Evolutionary conservation across 495 filamentous ascomycete genomes (phyloP), one percentile per base, ranked within the genome.

Genomic region (Penicillium macrosclerotiorum): DNA sequence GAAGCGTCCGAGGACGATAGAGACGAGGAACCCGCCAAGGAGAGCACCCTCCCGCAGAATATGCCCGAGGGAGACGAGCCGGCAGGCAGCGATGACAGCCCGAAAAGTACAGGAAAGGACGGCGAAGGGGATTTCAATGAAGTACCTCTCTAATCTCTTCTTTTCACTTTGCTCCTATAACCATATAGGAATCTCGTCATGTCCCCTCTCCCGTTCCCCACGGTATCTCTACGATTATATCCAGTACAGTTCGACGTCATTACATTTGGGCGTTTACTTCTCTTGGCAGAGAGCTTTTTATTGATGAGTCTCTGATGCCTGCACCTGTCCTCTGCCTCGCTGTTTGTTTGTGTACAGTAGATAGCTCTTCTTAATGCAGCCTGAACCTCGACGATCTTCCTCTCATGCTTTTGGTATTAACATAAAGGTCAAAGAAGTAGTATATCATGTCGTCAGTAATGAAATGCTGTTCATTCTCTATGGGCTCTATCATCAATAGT

Each of bases 101-200:
- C 27, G 5, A 67, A 69, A 49, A 42, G 49, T 22, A 69, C 69
- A 37, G 52, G 45, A 13, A 69, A 66, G 37, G 66, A 69, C 46
- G 59, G 54, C 18, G 63, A 72, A 35, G 50, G 63, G 6, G 69
- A 72, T 39, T 69, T 72, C 40, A 70, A 70, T 14, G 69, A 72
- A 55, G 64, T 72, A 6, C 63, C 69, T 23, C 65, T 72, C 20
- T 70, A 57, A 55, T 54, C 23, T 40, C 9, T 29, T 46, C 45
- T 25, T 38, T 29, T 29, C 27, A 39, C 12, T 27, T 7, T 37
- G 34, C 9, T 29, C 8, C 18, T 42, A 17, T 30, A 30, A 26
- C 25, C 45, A 11, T 29, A 38, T 31, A 20, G 31, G 35, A 27
- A 14, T 17, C 42, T n/a, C 18, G 17, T 20, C 24, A 22, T 38